A percentile compares a stretch with the other conserved stretches of the same genome.
Evolutionary conservation across 2,329 filamentous ascomycete genomes (phyloP).

Genomic region (Talaromyces sp.): DNA sequence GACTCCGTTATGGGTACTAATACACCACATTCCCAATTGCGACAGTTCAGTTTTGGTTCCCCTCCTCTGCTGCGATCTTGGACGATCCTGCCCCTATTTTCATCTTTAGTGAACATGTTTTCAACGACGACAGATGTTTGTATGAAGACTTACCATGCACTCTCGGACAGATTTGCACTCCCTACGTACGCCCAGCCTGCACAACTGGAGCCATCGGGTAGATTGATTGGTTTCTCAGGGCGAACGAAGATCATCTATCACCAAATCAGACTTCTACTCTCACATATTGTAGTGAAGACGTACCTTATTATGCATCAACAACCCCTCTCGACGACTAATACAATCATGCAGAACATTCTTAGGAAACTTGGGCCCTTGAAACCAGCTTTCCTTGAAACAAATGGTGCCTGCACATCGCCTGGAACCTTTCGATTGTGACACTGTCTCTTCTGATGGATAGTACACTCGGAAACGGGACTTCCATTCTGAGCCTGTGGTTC

Average conservation of each 20-base stretch:
- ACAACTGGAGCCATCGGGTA: slow-evolving; percentile 24
- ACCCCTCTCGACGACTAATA: slow-evolving; percentile 61
- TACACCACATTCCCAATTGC: slow-evolving; percentile 96
- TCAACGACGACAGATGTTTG: background rate
- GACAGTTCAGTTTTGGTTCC: slow-evolving; percentile 70
- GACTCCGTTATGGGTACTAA: slow-evolving; percentile 55
- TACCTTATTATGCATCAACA: slow-evolving; percentile 87
- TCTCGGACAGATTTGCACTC: slow-evolving; percentile 87
- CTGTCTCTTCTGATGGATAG: slow-evolving; percentile 71
- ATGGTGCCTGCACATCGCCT: slow-evolving; percentile 69
- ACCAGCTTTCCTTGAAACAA: slow-evolving; percentile 70
- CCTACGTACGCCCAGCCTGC: slow-evolving; percentile 78
- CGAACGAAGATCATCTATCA: slow-evolving; percentile 32
- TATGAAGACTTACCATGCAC: slow-evolving; percentile 76
- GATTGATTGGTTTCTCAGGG: slow-evolving; percentile 22
- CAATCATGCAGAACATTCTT: slow-evolving; percentile 67
- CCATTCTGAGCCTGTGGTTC: slow-evolving; percentile 33
- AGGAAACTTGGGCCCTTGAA: slow-evolving; percentile 65
- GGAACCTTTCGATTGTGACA: slow-evolving; percentile 60
- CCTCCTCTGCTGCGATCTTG: slow-evolving; percentile 63
- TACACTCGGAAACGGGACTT: slow-evolving; percentile 63
- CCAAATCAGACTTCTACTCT: background rate
- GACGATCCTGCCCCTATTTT: slow-evolving; percentile 66
- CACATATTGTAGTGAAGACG: slow-evolving; percentile 28
- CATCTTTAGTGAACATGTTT: background rate